These are phyloP conservation scores for Pisolithus tinctorius DNA, from an alignment of 768 basidiomycete species.

Conservation along the genomic window DNA sequence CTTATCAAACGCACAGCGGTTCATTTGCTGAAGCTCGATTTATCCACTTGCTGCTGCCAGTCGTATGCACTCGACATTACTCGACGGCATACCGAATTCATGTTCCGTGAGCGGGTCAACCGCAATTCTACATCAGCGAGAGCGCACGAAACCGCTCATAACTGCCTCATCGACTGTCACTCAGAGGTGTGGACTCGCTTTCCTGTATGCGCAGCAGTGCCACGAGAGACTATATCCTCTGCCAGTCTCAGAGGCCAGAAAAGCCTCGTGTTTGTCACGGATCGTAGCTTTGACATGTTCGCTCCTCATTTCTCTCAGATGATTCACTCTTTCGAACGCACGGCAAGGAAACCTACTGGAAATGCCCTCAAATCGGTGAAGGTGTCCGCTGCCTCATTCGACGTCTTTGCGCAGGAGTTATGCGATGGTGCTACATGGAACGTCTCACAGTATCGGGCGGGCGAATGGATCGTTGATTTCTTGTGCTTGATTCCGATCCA, in stretches of 20 bases:
- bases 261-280: constrained; percentile 39
- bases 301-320: constrained; percentile 38
- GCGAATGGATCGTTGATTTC: constrained; percentile 54
- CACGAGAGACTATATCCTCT: constrained; percentile 35
- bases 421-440: constrained; percentile 15
- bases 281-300: constrained; percentile 30
- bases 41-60: constrained; percentile 20
- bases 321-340: constrained; percentile 40
- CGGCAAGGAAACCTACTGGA: constrained; percentile 47
- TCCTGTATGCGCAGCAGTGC: constrained; percentile 48
- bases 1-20: constrained; percentile 35
- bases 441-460: constrained; percentile 37
- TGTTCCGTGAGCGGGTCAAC: constrained; percentile 40
- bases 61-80: constrained; percentile 49
- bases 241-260: constrained; percentile 27
- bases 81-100: constrained; percentile 48
- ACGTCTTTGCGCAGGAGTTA: constrained; percentile 18
- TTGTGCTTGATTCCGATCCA: constrained; percentile 55
- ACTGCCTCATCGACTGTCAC: constrained; percentile 48
- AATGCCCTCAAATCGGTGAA: constrained; percentile 34
- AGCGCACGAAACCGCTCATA: constrained; percentile 29
- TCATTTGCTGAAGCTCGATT: constrained; percentile 38
- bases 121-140: constrained; percentile 4
- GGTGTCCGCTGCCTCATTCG: constrained; percentile 27
- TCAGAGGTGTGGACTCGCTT: constrained; percentile 55